Conservation (phyloP, 1,284 basidiomycete genomes). For the Xanthoconium separans region DNA sequence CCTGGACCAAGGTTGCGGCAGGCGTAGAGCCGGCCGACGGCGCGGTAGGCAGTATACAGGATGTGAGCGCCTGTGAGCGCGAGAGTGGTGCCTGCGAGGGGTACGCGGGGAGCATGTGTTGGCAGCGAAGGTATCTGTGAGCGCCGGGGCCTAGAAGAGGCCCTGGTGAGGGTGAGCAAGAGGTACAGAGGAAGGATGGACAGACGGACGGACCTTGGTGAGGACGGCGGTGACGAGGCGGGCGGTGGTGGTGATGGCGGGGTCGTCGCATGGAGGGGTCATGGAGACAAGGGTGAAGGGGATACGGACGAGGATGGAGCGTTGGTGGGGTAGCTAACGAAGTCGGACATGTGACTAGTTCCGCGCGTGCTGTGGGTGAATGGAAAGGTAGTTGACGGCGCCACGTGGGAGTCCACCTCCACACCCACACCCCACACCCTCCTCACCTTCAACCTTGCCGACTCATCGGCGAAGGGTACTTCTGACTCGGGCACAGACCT, state of each 20-base stretch:
- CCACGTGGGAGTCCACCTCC: too few relatives aligned
- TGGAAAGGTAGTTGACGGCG: too few relatives aligned
- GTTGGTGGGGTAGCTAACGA: neutral
- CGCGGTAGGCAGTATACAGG: constrained; percentile 19
- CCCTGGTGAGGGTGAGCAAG: constrained; percentile 10
- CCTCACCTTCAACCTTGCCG: too few relatives aligned
- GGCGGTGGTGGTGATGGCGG: neutral
- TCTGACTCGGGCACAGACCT: constrained; percentile 45
- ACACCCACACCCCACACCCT: constrained; percentile 9
- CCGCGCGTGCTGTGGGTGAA: too few relatives aligned
- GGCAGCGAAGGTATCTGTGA: constrained; percentile 10
- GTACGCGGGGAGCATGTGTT: neutral
- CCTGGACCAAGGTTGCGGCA: constrained; percentile 10
- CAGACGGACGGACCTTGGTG: constrained; percentile 15
- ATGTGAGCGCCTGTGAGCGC: constrained; percentile 18
- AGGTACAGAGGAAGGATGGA: neutral
- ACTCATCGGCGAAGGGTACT: too few relatives aligned
- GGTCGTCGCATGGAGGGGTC: constrained; percentile 5
- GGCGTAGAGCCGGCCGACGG: constrained; percentile 28
- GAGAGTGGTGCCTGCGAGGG: constrained; percentile 15
- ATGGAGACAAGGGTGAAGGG: constrained; percentile 20
- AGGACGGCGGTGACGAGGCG: constrained; percentile 6
- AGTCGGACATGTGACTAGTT: too few relatives aligned
- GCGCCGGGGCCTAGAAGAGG: constrained; percentile 21
- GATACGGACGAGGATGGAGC: too few relatives aligned